Percentiles rank a stretch among this genome's conserved stretches.
These are phyloP conservation scores for Arthrobotrys conoides DNA, from an alignment of 2,329 filamentous ascomycete species.

Conservation along the genomic window DNA sequence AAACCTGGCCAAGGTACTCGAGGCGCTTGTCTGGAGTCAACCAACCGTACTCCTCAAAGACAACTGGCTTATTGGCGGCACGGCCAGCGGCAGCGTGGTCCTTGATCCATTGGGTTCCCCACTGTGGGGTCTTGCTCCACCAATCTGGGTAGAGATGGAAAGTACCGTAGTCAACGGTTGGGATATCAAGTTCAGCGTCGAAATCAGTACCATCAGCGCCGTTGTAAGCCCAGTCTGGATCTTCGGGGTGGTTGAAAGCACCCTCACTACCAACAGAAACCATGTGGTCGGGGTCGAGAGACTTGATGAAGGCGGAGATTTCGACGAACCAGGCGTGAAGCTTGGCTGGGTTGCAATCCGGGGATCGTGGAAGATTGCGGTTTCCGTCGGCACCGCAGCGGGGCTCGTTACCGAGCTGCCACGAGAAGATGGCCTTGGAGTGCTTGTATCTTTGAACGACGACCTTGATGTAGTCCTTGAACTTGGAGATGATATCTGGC, in stretches of 20 bases:
- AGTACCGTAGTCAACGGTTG: constrained; percentile 72
- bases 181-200: constrained; percentile 70
- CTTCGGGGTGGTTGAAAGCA: constrained; percentile 62
- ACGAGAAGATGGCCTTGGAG: constrained; percentile 71
- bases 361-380: constrained; percentile 69
- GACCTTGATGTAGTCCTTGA: constrained; percentile 70
- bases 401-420: constrained; percentile 73
- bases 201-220: constrained; percentile 72
- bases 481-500: constrained; percentile 71
- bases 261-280: constrained; percentile 72
- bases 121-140: constrained; percentile 71
- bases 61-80: constrained; percentile 70
- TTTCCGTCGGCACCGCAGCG: constrained; percentile 70
- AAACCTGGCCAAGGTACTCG: constrained; percentile 69
- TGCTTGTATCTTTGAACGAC: constrained; percentile 70
- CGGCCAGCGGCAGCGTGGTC: constrained; percentile 70
- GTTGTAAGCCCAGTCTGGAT: constrained; percentile 67
- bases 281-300: constrained; percentile 71
- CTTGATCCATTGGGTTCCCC: constrained; percentile 72
- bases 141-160: constrained; percentile 74
- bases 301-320: constrained; percentile 72
- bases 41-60: constrained; percentile 74
- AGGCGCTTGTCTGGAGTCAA: constrained; percentile 70
- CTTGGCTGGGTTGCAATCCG: constrained; percentile 67
- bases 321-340: constrained; percentile 71